Conservation (phyloP, 495 filamentous ascomycete species). For the Poronia punctata region DNA sequence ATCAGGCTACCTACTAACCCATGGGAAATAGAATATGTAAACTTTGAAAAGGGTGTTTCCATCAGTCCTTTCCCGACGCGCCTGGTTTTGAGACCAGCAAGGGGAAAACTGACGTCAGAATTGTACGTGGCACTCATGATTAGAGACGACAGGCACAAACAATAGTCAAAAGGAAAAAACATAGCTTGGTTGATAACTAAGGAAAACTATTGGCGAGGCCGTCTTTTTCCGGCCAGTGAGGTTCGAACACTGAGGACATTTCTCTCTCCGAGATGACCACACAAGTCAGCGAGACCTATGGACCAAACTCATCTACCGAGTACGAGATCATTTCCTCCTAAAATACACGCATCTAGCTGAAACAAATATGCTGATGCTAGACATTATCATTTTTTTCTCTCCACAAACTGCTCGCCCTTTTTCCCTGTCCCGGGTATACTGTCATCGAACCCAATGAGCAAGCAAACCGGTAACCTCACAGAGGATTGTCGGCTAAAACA, state of each 20-base stretch:
- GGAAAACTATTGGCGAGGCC: constrained; percentile 26
- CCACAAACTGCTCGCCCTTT: constrained; percentile 21
- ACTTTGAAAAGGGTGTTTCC: too few relatives aligned
- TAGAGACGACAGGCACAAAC: too few relatives aligned
- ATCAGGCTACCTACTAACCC: too few relatives aligned
- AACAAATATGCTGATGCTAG: constrained; percentile 15
- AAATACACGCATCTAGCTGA: constrained; percentile 33
- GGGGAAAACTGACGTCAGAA: too few relatives aligned
- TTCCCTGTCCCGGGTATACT: constrained; percentile 27
- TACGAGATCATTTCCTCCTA: constrained; percentile 22
- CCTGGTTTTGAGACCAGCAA: too few relatives aligned
- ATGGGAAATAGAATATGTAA: too few relatives aligned
- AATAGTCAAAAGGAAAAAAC: constrained; percentile 25
- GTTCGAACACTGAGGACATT: constrained; percentile 16
- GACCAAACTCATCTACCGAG: constrained; percentile 16
- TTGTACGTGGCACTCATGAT: too few relatives aligned
- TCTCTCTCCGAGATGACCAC: constrained; percentile 16
- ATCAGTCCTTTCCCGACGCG: too few relatives aligned
- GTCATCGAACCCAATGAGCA: constrained; percentile 21
- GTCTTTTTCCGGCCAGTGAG: constrained; percentile 17
- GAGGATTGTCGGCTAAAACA: constrained; percentile 12
- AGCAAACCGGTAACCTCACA: constrained; percentile 21
- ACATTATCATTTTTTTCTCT: constrained; percentile 25
- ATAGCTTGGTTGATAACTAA: constrained; percentile 26
- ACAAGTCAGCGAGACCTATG: constrained; percentile 19